phyloP scores from a whole-genome alignment of 768 basidiomycete species.

The Collybia mongolica region DNA sequence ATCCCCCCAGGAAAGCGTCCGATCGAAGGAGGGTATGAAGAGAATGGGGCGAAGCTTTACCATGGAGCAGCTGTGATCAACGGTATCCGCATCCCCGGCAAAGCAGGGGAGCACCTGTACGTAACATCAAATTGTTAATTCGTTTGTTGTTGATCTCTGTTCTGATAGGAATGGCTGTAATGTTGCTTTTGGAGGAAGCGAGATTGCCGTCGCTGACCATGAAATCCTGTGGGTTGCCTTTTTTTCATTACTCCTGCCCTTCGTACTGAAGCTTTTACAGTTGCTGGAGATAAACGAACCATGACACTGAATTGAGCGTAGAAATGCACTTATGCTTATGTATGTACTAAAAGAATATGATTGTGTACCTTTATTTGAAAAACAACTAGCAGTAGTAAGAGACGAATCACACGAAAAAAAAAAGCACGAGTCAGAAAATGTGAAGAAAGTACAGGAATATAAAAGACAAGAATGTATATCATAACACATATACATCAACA shows the following conservation, averaged over 20 bases:
- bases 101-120: slow-evolving; percentile 70
- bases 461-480: no score
- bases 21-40: slow-evolving; percentile 77
- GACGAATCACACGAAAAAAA: no score
- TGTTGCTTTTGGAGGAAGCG: slow-evolving; percentile 45
- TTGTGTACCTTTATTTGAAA: background rate
- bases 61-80: slow-evolving; percentile 59
- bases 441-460: no score
- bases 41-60: slow-evolving; percentile 61
- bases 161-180: slow-evolving; percentile 37
- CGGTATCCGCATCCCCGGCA: slow-evolving; percentile 66
- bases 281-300: slow-evolving; percentile 31
- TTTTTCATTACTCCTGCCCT: background rate
- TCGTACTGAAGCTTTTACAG: slow-evolving; percentile 17
- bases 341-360: background rate
- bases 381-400: no score
- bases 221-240: slow-evolving; percentile 44
- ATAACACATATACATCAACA: no score
- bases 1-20: slow-evolving; percentile 58
- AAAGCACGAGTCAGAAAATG: no score
- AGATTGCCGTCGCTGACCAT: slow-evolving; percentile 40
- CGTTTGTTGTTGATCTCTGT: slow-evolving; percentile 7
- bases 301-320: no score
- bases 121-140: slow-evolving; percentile 13
- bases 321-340: background rate